Percentiles rank a stretch among this genome's conserved stretches.
Evolutionary conservation across 306 rosid genomes (phyloP).

Genomic region (Trifolium subterraneum): DNA sequence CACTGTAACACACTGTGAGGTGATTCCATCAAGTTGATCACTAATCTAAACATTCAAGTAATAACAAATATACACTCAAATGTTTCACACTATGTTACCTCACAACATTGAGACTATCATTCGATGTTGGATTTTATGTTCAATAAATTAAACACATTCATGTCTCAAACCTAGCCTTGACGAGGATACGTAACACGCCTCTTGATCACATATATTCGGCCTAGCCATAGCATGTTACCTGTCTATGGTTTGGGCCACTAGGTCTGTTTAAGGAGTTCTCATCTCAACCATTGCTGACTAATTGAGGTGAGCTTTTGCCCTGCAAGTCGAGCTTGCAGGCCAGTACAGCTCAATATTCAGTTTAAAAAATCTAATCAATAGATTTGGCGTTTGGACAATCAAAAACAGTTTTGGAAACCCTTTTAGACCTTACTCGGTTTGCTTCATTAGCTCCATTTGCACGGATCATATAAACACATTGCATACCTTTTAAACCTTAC

Average conservation of each 20-base stretch:
- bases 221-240: too few species aligned
- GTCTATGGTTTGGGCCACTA: too few species aligned
- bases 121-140: neutral
- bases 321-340: neutral
- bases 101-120: neutral
- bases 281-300: too few species aligned
- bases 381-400: neutral
- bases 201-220: too few species aligned
- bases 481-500: neutral
- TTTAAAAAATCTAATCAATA: neutral
- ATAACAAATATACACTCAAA: neutral
- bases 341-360: neutral
- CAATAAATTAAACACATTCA: neutral
- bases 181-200: too few species aligned
- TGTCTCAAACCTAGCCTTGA: neutral
- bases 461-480: neutral
- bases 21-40: too few species aligned
- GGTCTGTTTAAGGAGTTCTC: too few species aligned
- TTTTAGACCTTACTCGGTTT: too few species aligned
- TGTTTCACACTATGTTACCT: neutral
- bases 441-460: neutral
- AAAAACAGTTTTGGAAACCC: neutral
- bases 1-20: too few species aligned
- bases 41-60: too few species aligned
- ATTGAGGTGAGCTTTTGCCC: neutral